Conservation (phyloP, 1,284 basidiomycete species). For the Athelia psychrophila region DNA sequence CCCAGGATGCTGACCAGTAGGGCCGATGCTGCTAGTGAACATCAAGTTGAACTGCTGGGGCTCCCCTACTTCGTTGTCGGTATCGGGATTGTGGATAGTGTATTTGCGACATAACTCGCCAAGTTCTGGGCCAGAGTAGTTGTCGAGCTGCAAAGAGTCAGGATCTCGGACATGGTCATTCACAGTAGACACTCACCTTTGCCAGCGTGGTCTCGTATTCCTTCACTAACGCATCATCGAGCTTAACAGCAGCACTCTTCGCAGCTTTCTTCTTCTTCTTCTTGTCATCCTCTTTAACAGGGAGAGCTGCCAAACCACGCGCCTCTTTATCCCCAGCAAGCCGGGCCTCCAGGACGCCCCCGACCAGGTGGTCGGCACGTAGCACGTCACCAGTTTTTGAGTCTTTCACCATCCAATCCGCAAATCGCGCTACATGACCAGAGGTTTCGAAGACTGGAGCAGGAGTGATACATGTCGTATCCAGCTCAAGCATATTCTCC, state of each 20-base stretch:
- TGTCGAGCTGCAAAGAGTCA: constrained; percentile 74
- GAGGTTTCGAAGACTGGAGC: constrained; percentile 96
- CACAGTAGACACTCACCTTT: constrained; percentile 54
- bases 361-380: constrained; percentile 96
- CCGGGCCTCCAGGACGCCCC: constrained; percentile 88
- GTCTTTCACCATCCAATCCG: constrained; percentile 99
- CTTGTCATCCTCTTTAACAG: constrained; percentile 55
- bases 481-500: constrained; percentile 98
- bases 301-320: constrained; percentile 64
- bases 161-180: neutral
- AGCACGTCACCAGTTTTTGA: constrained; percentile 93
- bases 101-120: constrained; percentile 85
- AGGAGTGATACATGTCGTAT: constrained; percentile 98
- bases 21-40: constrained; percentile 97
- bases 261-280: constrained; percentile 80
- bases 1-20: constrained; percentile 97
- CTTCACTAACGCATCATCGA: constrained; percentile 73
- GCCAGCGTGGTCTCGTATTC: constrained; percentile 87
- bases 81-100: constrained; percentile 89
- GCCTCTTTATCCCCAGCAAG: constrained; percentile 92
- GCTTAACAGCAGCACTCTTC: constrained; percentile 74
- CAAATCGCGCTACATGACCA: constrained; percentile 97
- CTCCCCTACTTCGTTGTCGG: constrained; percentile 88
- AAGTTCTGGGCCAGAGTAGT: constrained; percentile 88
- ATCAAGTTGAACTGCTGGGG: constrained; percentile 98